A percentile compares a stretch with the other conserved stretches of the same genome.
These are phyloP conservation scores for Melampsora larici-populina DNA, from an alignment of 1,284 basidiomycete species.

Conservation along the genomic window DNA sequence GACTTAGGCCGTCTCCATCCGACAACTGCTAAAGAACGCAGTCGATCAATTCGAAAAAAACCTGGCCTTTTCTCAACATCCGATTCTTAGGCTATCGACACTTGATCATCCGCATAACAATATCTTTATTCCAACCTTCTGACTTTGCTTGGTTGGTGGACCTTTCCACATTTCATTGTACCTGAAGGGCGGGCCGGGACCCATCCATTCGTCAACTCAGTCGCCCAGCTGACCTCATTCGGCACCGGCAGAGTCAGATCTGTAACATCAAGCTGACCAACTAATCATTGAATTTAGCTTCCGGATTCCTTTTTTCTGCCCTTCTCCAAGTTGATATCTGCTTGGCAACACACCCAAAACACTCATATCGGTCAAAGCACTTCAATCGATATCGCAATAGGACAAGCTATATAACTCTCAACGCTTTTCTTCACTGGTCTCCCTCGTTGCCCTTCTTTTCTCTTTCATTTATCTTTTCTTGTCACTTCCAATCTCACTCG, in stretches of 20 bases:
- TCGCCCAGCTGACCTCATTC: not conserved
- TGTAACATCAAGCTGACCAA: not conserved
- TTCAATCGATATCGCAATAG: not conserved
- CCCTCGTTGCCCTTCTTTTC: not conserved
- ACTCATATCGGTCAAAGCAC: not conserved
- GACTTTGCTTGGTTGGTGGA: not conserved
- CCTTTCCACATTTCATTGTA: not conserved
- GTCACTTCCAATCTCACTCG: conserved; percentile 17
- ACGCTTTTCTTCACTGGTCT: not conserved
- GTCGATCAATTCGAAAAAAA: too few species aligned
- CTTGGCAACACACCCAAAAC: too few species aligned
- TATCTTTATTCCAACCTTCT: not conserved
- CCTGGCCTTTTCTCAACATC: not conserved
- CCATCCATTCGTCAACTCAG: not conserved
- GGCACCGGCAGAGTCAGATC: not conserved
- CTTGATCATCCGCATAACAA: not conserved
- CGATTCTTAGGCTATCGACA: not conserved
- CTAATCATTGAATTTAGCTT: not conserved
- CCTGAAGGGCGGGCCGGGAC: not conserved
- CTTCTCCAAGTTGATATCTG: not conserved
- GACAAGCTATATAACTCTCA: not conserved
- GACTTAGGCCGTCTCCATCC: too few species aligned
- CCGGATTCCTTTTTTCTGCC: not conserved
- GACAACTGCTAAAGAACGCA: too few species aligned
- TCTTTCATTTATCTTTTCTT: conserved; percentile 15